These are phyloP conservation scores for Artemisia argyi DNA, from an alignment of 129 eudicot genomes.

Conservation along the genomic window DNA sequence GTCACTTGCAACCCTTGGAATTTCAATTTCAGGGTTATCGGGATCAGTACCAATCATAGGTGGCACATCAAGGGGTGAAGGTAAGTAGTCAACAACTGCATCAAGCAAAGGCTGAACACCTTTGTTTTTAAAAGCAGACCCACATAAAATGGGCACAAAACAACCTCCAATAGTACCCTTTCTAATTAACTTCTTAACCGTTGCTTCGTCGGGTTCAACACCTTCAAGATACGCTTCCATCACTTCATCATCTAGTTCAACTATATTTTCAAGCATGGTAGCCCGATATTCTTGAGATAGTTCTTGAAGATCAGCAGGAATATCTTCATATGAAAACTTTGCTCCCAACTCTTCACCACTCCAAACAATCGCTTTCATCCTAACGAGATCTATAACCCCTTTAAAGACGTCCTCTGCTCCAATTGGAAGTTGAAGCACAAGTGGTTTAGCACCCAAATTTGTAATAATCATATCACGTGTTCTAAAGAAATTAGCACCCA, in stretches of 20 bases:
- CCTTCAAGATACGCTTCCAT: slow-evolving; percentile 97
- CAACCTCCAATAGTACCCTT: slow-evolving; percentile 75
- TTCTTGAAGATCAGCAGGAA: slow-evolving; percentile 76
- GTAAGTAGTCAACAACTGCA: slow-evolving; percentile 88
- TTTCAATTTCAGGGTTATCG: slow-evolving; percentile 70
- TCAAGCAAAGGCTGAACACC: slow-evolving; percentile 96
- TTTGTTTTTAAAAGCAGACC: slow-evolving; percentile 93
- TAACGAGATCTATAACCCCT: slow-evolving; percentile 88
- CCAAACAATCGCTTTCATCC: slow-evolving; percentile 88
- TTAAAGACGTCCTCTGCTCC: slow-evolving; percentile 82
- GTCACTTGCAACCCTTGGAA: slow-evolving; percentile 59
- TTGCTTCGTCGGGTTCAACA: slow-evolving; percentile 79
- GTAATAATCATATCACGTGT: slow-evolving; percentile 91
- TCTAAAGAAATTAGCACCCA: slow-evolving; percentile 88
- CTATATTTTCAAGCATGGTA: slow-evolving; percentile 62
- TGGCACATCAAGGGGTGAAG: slow-evolving; percentile 89
- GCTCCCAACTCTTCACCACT: slow-evolving; percentile 97
- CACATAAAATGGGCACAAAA: slow-evolving; percentile 90
- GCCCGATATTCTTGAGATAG: slow-evolving; percentile 67
- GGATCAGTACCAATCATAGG: slow-evolving; percentile 93
- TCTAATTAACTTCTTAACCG: slow-evolving; percentile 66
- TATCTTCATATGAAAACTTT: slow-evolving; percentile 75
- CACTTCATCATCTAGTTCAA: slow-evolving; percentile 83
- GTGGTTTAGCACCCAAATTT: slow-evolving; percentile 91
- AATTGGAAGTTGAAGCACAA: slow-evolving; percentile 81